Evolutionary conservation across 768 basidiomycete genomes (phyloP).

Genomic region (Chalciporus piperatus): DNA sequence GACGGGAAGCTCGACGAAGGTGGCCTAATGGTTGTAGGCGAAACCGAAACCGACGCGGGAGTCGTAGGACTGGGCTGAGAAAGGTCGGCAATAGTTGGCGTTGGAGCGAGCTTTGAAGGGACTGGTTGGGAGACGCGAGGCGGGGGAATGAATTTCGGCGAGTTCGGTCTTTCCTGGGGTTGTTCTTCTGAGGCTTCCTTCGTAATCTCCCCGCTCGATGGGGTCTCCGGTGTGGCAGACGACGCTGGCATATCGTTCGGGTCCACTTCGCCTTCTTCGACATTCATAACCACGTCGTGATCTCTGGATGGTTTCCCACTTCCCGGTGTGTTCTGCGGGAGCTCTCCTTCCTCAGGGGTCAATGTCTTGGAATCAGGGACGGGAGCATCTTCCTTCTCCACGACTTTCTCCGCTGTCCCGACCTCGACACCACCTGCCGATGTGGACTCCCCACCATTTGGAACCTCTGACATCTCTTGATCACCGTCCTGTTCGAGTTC

Average conservation of each 20-base stretch:
- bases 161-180: background rate
- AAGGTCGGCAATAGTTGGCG: background rate
- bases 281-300: background rate
- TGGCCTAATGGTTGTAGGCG: background rate
- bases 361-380: background rate
- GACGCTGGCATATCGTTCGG: background rate
- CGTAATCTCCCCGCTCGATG: constrained; percentile 17
- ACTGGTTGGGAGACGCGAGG: background rate
- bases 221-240: background rate
- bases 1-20: constrained; percentile 1
- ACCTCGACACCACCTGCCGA: background rate
- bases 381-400: background rate
- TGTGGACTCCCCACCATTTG: background rate
- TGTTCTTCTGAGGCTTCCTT: background rate
- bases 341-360: background rate
- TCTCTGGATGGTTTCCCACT: background rate
- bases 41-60: background rate
- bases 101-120: background rate
- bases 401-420: background rate
- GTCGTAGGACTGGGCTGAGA: background rate
- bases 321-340: background rate
- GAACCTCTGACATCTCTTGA: background rate
- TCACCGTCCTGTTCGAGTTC: constrained; percentile 4
- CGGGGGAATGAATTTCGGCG: background rate
- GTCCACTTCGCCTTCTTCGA: constrained; percentile 18